Percentiles rank a stretch among this genome's conserved stretches.
phyloP scores from a whole-genome alignment of 257 asterid species.

The Cinchona pubescens region DNA sequence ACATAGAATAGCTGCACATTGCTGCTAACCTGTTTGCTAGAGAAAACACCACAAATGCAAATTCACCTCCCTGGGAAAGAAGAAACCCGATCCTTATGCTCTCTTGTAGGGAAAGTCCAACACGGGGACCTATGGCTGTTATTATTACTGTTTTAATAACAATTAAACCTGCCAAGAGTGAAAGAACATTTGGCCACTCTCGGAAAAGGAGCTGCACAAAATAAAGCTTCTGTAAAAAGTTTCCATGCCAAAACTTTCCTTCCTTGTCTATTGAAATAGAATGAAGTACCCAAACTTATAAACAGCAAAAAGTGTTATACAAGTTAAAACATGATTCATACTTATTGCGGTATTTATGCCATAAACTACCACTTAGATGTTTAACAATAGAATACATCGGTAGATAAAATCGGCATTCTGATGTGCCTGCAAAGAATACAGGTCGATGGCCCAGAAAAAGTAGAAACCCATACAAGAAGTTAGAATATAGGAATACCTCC shows the following conservation, averaged over 20 bases:
- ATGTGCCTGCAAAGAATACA: background rate
- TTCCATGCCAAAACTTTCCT: background rate
- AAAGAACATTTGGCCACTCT: slow-evolving; percentile 96
- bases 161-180: slow-evolving; percentile 92
- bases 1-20: slow-evolving; percentile 13
- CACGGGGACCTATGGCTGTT: slow-evolving; percentile 92
- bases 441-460: background rate
- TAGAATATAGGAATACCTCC: slow-evolving; percentile 51
- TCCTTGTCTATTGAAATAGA: background rate
- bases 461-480: background rate
- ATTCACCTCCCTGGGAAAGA: slow-evolving; percentile 99
- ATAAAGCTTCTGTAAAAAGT: slow-evolving; percentile 17
- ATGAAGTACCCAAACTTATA: background rate
- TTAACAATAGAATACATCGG: background rate
- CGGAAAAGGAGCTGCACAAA: slow-evolving; percentile 82
- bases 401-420: background rate
- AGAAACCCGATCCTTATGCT: slow-evolving; percentile 93
- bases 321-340: background rate
- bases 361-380: background rate
- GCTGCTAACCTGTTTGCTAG: slow-evolving; percentile 77
- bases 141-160: slow-evolving; percentile 84
- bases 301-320: background rate
- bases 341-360: background rate
- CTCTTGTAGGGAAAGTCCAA: slow-evolving; percentile 84
- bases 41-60: slow-evolving; percentile 93